Conservation (phyloP, 2,329 filamentous ascomycete genomes). For the Trichoderma asperellum region DNA sequence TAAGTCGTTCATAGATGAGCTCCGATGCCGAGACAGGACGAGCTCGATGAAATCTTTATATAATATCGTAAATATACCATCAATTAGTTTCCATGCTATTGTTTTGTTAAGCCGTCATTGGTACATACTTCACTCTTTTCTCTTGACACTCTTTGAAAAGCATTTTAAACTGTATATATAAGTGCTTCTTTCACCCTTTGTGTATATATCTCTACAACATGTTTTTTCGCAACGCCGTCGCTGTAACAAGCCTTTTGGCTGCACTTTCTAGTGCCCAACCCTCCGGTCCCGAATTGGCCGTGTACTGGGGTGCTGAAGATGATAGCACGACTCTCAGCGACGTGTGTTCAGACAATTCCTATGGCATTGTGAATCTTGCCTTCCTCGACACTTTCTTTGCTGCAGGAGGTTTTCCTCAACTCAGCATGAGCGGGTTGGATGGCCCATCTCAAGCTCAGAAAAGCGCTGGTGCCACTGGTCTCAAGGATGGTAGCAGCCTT, state of each 20-base stretch:
- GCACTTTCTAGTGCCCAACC: background rate
- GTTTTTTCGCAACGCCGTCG: background rate
- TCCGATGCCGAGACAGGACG: background rate
- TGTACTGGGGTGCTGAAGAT: conserved; percentile 34
- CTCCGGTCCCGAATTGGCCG: background rate
- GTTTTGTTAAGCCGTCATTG: background rate
- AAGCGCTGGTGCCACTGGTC: conserved; percentile 31
- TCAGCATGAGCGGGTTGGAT: conserved; percentile 15
- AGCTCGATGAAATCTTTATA: background rate
- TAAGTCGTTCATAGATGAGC: background rate
- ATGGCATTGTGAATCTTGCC: conserved; percentile 33
- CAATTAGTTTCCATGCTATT: background rate
- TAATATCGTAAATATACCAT: background rate
- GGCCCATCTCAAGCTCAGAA: conserved; percentile 27
- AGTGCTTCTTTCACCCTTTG: background rate
- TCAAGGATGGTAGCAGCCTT: conserved; percentile 31
- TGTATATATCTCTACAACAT: background rate
- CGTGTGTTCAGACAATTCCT: conserved; percentile 31
- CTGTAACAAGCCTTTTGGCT: background rate
- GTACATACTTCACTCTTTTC: background rate
- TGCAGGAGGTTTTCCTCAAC: conserved; percentile 19
- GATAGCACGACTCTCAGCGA: conserved; percentile 29
- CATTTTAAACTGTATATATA: background rate
- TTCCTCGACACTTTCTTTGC: conserved; percentile 32
- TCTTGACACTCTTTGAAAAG: background rate